These are phyloP conservation scores for Komagataella populi DNA, from an alignment of 805 yeast species.

Conservation along the genomic window DNA sequence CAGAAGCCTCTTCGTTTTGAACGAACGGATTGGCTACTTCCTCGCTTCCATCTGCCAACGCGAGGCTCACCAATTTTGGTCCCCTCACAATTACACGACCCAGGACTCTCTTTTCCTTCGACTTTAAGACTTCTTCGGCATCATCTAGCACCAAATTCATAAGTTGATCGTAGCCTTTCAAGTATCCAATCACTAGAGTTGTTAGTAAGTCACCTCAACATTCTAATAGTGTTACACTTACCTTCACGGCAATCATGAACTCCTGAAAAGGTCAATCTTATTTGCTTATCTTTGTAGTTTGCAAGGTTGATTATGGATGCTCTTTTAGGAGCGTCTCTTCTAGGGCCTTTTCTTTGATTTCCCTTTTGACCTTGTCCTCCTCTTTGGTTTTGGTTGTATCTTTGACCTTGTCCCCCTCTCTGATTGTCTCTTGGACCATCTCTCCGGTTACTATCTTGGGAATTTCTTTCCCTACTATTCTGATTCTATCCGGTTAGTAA, in stretches of 20 bases:
- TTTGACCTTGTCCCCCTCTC: background rate
- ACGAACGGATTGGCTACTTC: slow-evolving; percentile 58
- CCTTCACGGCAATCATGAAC: slow-evolving; percentile 43
- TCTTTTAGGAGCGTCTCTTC: slow-evolving; percentile 68
- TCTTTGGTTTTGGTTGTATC: slow-evolving; percentile 3
- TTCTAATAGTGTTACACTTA: slow-evolving; percentile 6
- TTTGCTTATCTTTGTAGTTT: slow-evolving; percentile 57
- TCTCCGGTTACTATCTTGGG: slow-evolving; percentile 4
- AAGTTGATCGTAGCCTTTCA: slow-evolving; percentile 76
- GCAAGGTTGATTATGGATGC: slow-evolving; percentile 79
- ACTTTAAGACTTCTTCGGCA: slow-evolving; percentile 49
- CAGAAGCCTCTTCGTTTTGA: slow-evolving; percentile 1
- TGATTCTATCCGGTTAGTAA: background rate
- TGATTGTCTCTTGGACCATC: background rate
- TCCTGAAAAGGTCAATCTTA: slow-evolving; percentile 71
- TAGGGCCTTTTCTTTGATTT: background rate
- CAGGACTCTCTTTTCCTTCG: slow-evolving; percentile 47
- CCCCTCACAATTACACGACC: slow-evolving; percentile 84
- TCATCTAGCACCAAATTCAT: slow-evolving; percentile 70
- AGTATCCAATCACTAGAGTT: slow-evolving; percentile 48
- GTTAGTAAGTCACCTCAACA: background rate
- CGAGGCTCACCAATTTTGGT: slow-evolving; percentile 57
- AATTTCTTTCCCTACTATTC: slow-evolving; percentile 1
- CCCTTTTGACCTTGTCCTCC: slow-evolving; percentile 5
- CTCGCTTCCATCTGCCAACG: slow-evolving; percentile 64